phyloP scores from a whole-genome alignment of 345 rosid species.

The Eucalyptus cladocalyx region DNA sequence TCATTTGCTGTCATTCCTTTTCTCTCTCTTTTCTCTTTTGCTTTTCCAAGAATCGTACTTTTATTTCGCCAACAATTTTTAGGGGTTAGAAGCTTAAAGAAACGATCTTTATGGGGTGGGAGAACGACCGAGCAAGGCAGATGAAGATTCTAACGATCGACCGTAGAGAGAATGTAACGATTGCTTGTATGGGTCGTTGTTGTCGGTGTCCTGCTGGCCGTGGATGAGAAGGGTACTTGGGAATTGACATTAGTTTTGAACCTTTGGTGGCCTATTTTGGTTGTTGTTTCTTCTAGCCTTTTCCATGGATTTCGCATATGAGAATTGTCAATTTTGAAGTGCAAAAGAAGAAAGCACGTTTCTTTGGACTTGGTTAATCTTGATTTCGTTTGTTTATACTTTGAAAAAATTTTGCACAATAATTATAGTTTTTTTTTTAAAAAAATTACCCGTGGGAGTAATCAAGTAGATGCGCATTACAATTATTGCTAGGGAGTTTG shows the following conservation, averaged over 20 bases:
- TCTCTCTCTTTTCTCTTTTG: neutral
- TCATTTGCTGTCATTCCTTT: neutral
- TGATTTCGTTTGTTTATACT: neutral
- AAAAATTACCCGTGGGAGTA: no score
- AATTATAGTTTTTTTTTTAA: neutral
- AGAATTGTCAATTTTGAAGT: neutral
- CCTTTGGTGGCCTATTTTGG: neutral
- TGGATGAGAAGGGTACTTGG: neutral
- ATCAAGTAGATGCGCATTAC: neutral
- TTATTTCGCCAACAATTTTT: neutral
- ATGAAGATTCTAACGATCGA: neutral
- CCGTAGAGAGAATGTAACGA: neutral
- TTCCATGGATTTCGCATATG: neutral
- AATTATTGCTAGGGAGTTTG: neutral
- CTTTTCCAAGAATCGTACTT: neutral
- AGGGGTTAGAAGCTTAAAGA: neutral
- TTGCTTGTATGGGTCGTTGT: neutral
- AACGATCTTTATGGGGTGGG: neutral
- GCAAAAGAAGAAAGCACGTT: neutral
- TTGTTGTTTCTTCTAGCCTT: neutral
- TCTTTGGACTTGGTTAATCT: neutral
- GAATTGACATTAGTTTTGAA: neutral
- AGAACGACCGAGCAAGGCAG: neutral
- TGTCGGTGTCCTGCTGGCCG: neutral
- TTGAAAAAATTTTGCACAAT: neutral